Conservation (phyloP, 768 basidiomycete genomes). For the Pulveroboletus frians region DNA sequence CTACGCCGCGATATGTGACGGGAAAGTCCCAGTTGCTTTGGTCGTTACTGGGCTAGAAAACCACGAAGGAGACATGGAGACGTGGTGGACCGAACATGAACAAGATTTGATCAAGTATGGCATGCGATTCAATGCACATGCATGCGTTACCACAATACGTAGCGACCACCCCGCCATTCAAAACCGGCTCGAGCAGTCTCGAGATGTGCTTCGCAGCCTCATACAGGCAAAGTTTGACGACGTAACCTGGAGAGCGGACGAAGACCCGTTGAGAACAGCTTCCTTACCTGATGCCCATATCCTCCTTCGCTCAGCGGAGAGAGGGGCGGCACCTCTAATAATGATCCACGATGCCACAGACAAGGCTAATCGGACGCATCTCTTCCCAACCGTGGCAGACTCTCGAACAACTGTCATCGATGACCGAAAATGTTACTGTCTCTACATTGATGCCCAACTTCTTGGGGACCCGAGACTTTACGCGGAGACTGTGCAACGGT, state of each 20-base stretch:
- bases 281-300: conserved; percentile 20
- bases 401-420: background rate
- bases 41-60: conserved; percentile 36
- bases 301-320: conserved; percentile 11
- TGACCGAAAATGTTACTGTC: conserved; percentile 13
- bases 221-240: conserved; percentile 7
- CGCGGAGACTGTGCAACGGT: conserved; percentile 1
- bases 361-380: background rate
- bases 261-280: conserved; percentile 12
- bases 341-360: conserved; percentile 15
- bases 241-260: conserved; percentile 22
- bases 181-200: conserved; percentile 15
- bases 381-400: conserved; percentile 3
- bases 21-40: conserved; percentile 29
- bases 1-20: conserved; percentile 27
- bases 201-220: conserved; percentile 17
- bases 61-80: conserved; percentile 30
- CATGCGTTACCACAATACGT: conserved; percentile 37
- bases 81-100: conserved; percentile 38
- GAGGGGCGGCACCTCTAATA: conserved; percentile 10
- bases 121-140: conserved; percentile 36
- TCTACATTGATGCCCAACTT: conserved; percentile 4
- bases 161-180: conserved; percentile 25
- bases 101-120: conserved; percentile 25
- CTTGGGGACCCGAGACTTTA: background rate